Evolutionary conservation across 768 basidiomycete species (phyloP), one percentile per base, ranked within the genome.

Genomic region (Kwoniella mangroviensis): DNA sequence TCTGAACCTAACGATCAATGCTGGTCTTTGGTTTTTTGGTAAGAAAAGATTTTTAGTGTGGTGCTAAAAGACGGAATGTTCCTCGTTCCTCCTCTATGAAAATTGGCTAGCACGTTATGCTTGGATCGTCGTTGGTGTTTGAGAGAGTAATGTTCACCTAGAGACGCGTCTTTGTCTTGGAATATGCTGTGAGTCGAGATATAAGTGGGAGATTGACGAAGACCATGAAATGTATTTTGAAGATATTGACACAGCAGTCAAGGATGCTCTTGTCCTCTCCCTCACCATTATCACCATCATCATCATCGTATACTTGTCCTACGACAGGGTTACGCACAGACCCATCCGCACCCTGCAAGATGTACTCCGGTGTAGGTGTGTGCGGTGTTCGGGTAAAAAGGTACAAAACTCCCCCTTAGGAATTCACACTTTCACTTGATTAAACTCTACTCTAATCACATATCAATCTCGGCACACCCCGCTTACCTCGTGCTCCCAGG

Each of bases 371-470:
- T n/a, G n/a, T n/a, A n/a, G n/a, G n/a, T n/a, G n/a, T n/a, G n/a
- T n/a, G 34, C 34, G 2, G 53, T 55, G 26, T 21, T 57, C 56
- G 56, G 56, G 26, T 57, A 57, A 57, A 57, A 57, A 57, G 56
- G 56, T 57, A 57, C 56, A 21, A 4, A 34, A 28, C 21, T 3
- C 17, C 1, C 52, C 11, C 22, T 21, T n/a, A 54, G 19, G 19
- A 21, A 54, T 24, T 54, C 53, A 53, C 52, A 19, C 19, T 19
- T 53, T n/a, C n/a, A 21, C 53, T n/a, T n/a, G 24, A 49, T 49
- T 49, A 49, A 49, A 49, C 45, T 19, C 19, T 49, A 15, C 45
- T 59, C 21, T 34, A 42, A 41, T 59, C 58, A 19, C 42, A 42
- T 19, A 26, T n/a, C 45, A 49, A 11, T 34, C 45, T 12, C 45